phyloP scores from a whole-genome alignment of 345 rosid genomes.

The Arabidopsis arenosa region DNA sequence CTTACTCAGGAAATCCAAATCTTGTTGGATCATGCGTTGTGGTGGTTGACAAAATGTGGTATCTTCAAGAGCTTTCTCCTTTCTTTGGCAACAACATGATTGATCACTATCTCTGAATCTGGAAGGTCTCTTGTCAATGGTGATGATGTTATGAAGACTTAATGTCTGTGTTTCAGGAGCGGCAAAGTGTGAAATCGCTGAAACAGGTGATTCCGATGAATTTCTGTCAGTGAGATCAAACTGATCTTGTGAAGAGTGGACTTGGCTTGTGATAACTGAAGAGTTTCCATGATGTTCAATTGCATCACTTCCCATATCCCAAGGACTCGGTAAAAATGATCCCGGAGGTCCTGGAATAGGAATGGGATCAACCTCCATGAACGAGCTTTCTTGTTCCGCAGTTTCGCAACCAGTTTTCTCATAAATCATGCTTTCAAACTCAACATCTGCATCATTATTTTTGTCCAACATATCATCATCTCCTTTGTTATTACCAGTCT shows the following conservation, averaged over 20 bases:
- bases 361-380: constrained; percentile 86
- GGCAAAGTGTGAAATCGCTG: constrained; percentile 54
- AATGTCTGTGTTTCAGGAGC: constrained; percentile 31
- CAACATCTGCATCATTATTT: constrained; percentile 28
- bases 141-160: constrained; percentile 33
- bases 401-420: constrained; percentile 43
- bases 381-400: constrained; percentile 52
- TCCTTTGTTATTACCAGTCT: constrained; percentile 23
- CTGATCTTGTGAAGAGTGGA: constrained; percentile 76
- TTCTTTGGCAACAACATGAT: constrained; percentile 90
- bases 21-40: constrained; percentile 20
- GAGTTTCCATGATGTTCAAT: constrained; percentile 86
- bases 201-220: constrained; percentile 79
- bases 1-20: constrained; percentile 30
- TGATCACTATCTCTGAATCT: constrained; percentile 58
- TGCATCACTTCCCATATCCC: constrained; percentile 67
- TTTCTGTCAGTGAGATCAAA: constrained; percentile 67
- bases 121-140: constrained; percentile 51
- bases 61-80: constrained; percentile 57
- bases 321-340: constrained; percentile 89
- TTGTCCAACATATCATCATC: constrained; percentile 34
- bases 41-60: constrained; percentile 20
- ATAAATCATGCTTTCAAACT: constrained; percentile 47
- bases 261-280: constrained; percentile 73
- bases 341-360: constrained; percentile 99